Evolutionary conservation across 768 basidiomycete genomes (phyloP).

Genomic region (Mycena rebaudengoi): DNA sequence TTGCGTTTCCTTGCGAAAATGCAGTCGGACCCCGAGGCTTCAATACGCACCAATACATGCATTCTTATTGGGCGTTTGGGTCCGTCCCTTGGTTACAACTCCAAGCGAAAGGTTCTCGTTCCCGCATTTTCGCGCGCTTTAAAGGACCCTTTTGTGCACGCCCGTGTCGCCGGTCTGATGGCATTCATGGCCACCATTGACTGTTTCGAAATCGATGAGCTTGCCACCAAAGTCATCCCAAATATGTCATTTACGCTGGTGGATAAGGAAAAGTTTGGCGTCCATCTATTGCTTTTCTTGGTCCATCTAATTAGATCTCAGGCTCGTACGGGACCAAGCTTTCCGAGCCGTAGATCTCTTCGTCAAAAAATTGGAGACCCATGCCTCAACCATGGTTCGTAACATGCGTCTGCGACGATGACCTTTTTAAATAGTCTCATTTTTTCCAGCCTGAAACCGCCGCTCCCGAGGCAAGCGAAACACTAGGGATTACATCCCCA

Average conservation of each 20-base stretch:
- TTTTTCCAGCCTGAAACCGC: slow-evolving; percentile 49
- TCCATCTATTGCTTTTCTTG: neutral
- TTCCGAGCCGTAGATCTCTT: slow-evolving; percentile 94
- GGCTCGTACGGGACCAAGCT: slow-evolving; percentile 93
- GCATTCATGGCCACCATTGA: slow-evolving; percentile 95
- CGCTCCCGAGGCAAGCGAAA: slow-evolving; percentile 35
- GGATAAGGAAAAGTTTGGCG: slow-evolving; percentile 93
- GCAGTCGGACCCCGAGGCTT: slow-evolving; percentile 92
- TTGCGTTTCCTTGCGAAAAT: slow-evolving; percentile 91
- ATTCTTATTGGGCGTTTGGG: slow-evolving; percentile 94
- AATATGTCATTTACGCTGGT: slow-evolving; percentile 81
- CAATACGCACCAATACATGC: slow-evolving; percentile 96
- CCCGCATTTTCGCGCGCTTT: slow-evolving; percentile 92
- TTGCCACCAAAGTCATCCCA: slow-evolving; percentile 91
- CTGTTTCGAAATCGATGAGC: slow-evolving; percentile 86
- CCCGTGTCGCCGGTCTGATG: slow-evolving; percentile 93
- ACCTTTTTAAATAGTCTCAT: neutral
- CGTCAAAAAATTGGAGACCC: slow-evolving; percentile 80
- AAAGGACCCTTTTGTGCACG: slow-evolving; percentile 92
- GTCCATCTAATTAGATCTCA: slow-evolving; percentile 39
- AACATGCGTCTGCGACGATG: slow-evolving; percentile 21
- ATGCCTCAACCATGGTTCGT: slow-evolving; percentile 84
- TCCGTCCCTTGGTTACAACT: slow-evolving; percentile 84
- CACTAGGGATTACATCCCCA: slow-evolving; percentile 37
- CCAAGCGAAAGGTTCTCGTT: slow-evolving; percentile 95